Conservation (phyloP, 805 yeast species). For the Candida fluviatilis region DNA sequence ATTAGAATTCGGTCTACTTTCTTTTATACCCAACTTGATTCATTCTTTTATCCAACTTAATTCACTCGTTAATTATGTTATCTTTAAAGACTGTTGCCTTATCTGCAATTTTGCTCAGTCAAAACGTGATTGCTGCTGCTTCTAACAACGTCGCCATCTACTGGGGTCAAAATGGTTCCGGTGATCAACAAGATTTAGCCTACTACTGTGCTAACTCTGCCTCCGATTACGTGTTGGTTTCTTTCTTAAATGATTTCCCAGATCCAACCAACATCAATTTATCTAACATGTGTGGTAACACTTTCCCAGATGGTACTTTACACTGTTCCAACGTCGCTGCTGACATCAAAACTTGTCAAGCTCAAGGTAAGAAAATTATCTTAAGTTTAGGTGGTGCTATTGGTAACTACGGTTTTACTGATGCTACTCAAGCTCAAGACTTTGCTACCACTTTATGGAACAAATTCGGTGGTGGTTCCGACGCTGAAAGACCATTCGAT, state of each 20-base stretch:
- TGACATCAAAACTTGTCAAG: conserved; percentile 72
- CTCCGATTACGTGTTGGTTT: conserved; percentile 63
- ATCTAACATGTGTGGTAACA: conserved; percentile 17
- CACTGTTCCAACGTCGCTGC: conserved; percentile 36
- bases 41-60: background rate
- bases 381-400: conserved; percentile 55
- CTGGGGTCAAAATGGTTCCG: conserved; percentile 19
- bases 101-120: conserved; percentile 6
- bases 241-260: conserved; percentile 66
- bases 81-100: conserved; percentile 8
- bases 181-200: conserved; percentile 31
- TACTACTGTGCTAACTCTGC: conserved; percentile 59
- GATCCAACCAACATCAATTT: conserved; percentile 15
- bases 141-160: conserved; percentile 16
- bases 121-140: conserved; percentile 10
- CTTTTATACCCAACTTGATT: background rate
- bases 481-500: conserved; percentile 21
- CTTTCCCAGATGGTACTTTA: conserved; percentile 37
- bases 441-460: conserved; percentile 42
- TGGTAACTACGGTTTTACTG: conserved; percentile 44
- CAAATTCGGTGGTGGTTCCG: conserved; percentile 29
- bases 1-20: too few species aligned
- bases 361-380: conserved; percentile 65
- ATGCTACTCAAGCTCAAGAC: conserved; percentile 49
- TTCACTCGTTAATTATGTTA: conserved; percentile 5